These are phyloP conservation scores for Populus trichocarpa DNA, from an alignment of 441 rosid genomes.

Conservation along the genomic window DNA sequence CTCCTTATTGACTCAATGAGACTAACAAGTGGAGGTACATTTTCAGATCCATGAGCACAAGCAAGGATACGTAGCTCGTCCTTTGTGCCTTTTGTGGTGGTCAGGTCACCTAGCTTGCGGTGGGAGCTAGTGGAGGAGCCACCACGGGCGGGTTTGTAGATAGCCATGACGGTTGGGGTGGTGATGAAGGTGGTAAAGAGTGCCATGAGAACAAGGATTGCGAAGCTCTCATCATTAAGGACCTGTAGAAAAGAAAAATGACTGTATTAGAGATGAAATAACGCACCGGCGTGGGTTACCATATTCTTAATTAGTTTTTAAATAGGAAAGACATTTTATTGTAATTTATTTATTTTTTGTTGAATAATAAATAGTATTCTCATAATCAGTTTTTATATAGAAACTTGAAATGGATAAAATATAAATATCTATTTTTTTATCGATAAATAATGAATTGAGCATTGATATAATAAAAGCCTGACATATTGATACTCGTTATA, in stretches of 20 bases:
- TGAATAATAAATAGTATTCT: too few relatives aligned
- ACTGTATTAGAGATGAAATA: too few relatives aligned
- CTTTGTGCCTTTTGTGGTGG: conserved; percentile 1
- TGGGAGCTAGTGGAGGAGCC: neutral
- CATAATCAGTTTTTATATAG: too few relatives aligned
- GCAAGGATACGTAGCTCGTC: conserved; percentile 37
- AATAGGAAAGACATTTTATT: too few relatives aligned
- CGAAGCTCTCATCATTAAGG: conserved; percentile 44
- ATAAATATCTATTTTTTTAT: too few relatives aligned
- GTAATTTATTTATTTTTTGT: too few relatives aligned
- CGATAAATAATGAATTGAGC: too few relatives aligned
- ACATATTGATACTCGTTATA: too few relatives aligned
- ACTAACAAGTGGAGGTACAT: conserved; percentile 32
- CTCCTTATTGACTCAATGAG: conserved; percentile 27
- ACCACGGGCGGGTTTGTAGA: conserved; percentile 33
- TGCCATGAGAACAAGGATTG: conserved; percentile 52
- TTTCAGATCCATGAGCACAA: conserved; percentile 31
- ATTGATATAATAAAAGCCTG: too few relatives aligned
- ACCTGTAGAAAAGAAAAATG: conserved; percentile 25
- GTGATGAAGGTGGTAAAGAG: conserved; percentile 47
- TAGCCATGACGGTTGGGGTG: conserved; percentile 40
- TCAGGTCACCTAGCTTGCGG: neutral
- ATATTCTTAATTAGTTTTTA: too few relatives aligned
- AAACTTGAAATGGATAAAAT: too few relatives aligned
- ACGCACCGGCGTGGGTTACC: too few relatives aligned